These are phyloP conservation scores for Sorghum bicolor DNA, from an alignment of 176 grass and related monocot genomes.

Conservation along the genomic window DNA sequence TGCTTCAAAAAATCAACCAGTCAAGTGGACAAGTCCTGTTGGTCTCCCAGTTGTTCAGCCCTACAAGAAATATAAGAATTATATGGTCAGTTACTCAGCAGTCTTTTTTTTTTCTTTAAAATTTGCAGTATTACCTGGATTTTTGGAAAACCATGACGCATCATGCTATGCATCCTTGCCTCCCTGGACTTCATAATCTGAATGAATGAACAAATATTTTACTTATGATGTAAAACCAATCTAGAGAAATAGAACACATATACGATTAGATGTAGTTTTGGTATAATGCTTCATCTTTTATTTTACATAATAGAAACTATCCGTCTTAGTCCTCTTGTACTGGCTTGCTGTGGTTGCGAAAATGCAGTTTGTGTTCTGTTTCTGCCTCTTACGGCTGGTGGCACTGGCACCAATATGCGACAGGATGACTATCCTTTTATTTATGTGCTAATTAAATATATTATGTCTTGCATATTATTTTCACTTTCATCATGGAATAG, in stretches of 20 bases:
- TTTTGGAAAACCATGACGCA: not conserved
- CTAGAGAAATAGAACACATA: not conserved
- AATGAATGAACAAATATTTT: not conserved
- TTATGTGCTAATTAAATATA: not conserved
- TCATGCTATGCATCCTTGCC: not conserved
- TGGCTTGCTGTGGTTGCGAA: not conserved
- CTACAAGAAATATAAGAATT: constrained; percentile 74
- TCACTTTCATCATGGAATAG: not conserved
- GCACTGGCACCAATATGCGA: not conserved
- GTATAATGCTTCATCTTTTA: not conserved
- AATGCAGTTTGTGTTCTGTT: not conserved
- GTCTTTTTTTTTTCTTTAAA: constrained; percentile 12
- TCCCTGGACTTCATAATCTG: not conserved
- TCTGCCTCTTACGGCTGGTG: not conserved
- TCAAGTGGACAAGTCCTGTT: constrained; percentile 89
- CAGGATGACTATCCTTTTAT: not conserved
- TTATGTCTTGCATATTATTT: not conserved
- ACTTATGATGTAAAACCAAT: not conserved
- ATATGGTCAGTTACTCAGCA: constrained; percentile 65
- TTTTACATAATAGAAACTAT: constrained; percentile 1
- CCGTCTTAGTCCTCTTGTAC: not conserved
- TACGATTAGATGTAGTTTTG: not conserved
- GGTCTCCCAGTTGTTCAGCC: constrained; percentile 98
- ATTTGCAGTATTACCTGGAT: not conserved
- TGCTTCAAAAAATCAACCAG: constrained; percentile 82